Evolutionary conservation across 345 rosid genomes (phyloP).

Genomic region (Salix purpurea): DNA sequence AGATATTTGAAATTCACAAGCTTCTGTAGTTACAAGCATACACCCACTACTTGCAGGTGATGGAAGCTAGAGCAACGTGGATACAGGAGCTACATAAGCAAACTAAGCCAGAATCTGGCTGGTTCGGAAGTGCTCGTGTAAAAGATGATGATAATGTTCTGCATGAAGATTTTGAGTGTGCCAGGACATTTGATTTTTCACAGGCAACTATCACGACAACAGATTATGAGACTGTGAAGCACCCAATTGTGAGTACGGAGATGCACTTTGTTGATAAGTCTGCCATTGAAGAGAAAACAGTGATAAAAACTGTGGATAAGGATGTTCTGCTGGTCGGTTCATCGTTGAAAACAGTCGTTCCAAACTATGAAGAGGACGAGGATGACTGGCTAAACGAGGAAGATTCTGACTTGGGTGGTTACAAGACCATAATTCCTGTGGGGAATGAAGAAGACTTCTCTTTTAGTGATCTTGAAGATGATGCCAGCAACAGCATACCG

Average conservation of each 20-base stretch:
- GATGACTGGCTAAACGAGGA: conserved; percentile 30
- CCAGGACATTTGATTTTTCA: conserved; percentile 16
- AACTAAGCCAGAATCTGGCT: conserved; percentile 23
- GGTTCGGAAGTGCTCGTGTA: conserved; percentile 37
- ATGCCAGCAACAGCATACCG: conserved; percentile 5
- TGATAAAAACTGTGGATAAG: conserved; percentile 30
- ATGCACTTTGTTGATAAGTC: conserved; percentile 23
- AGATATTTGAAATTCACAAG: neutral
- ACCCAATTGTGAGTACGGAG: conserved; percentile 11
- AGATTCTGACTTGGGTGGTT: conserved; percentile 25
- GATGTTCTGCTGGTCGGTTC: conserved; percentile 17
- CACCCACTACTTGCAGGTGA: conserved; percentile 17
- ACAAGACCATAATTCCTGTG: conserved; percentile 12
- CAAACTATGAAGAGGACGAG: conserved; percentile 21
- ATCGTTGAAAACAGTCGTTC: conserved; percentile 11
- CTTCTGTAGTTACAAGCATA: neutral
- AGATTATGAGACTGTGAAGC: conserved; percentile 20
- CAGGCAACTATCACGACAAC: neutral
- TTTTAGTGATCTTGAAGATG: conserved; percentile 35
- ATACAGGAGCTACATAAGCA: conserved; percentile 48
- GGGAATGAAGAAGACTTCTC: conserved; percentile 32
- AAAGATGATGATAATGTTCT: conserved; percentile 13
- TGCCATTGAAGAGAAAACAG: conserved; percentile 20
- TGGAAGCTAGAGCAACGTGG: conserved; percentile 34
- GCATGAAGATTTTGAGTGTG: conserved; percentile 23